phyloP scores from a whole-genome alignment of 805 yeast genomes.

The Priceomyces fermenticarens region DNA sequence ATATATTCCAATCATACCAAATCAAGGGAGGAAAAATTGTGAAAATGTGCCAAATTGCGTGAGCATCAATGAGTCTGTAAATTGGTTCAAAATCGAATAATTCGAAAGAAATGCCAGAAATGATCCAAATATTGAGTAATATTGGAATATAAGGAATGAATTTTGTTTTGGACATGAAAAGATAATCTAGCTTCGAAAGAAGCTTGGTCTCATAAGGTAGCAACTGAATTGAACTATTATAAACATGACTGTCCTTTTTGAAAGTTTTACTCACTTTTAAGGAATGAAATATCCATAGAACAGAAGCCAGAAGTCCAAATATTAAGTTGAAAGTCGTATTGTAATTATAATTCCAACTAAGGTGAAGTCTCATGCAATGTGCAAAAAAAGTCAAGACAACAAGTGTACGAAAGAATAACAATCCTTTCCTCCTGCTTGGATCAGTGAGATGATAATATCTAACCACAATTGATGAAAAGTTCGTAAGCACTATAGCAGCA shows the following conservation, averaged over 20 bases:
- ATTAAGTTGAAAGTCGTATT: conserved; percentile 30
- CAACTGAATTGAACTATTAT: conserved; percentile 35
- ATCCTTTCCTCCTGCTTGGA: conserved; percentile 3
- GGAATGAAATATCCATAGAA: conserved; percentile 35
- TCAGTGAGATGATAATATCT: conserved; percentile 28
- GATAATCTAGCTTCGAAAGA: conserved; percentile 26
- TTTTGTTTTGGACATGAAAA: conserved; percentile 23
- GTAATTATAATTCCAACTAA: conserved; percentile 38
- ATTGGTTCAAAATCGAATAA: conserved; percentile 34
- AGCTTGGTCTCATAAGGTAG: conserved; percentile 38
- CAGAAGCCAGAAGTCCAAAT: conserved; percentile 27
- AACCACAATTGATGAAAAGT: conserved; percentile 32
- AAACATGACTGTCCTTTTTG: conserved; percentile 13
- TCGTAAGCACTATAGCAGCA: conserved; percentile 31
- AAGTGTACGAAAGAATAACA: conserved; percentile 16
- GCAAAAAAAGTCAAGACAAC: conserved; percentile 16
- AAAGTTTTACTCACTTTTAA: conserved; percentile 15
- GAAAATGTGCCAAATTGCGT: conserved; percentile 88
- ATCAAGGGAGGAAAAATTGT: conserved; percentile 79
- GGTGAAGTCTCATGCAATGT: conserved; percentile 27
- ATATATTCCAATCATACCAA: conserved; percentile 62
- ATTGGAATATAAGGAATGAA: conserved; percentile 35
- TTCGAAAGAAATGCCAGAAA: conserved; percentile 32
- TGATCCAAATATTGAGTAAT: conserved; percentile 29
- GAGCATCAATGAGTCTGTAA: conserved; percentile 61